Evolutionary conservation across 805 yeast genomes (phyloP).

Genomic region (Suhomyces pyralidae): DNA sequence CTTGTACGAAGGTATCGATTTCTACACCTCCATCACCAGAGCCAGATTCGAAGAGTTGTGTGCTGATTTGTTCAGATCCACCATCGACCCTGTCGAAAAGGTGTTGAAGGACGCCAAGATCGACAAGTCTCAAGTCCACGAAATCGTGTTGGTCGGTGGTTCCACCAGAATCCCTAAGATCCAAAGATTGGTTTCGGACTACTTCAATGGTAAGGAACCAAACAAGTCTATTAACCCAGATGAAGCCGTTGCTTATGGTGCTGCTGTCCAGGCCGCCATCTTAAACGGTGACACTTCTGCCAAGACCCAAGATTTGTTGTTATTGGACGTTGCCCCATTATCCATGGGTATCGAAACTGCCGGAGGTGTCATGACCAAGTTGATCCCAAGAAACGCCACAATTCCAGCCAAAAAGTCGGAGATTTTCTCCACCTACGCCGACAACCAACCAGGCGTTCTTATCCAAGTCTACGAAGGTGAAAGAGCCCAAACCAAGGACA

Average conservation of each 20-base stretch:
- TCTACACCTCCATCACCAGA: slow-evolving; percentile 91
- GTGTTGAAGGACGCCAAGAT: slow-evolving; percentile 92
- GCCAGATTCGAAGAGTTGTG: slow-evolving; percentile 98
- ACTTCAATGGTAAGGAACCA: slow-evolving; percentile 91
- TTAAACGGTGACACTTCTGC: slow-evolving; percentile 76
- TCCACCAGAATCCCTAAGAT: slow-evolving; percentile 99
- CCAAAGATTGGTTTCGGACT: slow-evolving; percentile 86
- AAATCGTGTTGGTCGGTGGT: slow-evolving; percentile 97
- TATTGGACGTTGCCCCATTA: slow-evolving; percentile 90
- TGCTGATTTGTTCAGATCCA: slow-evolving; percentile 88
- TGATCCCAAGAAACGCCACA: slow-evolving; percentile 91
- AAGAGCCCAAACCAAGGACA: slow-evolving; percentile 91
- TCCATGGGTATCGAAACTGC: slow-evolving; percentile 96
- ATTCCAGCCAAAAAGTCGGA: slow-evolving; percentile 95
- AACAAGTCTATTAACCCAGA: slow-evolving; percentile 98
- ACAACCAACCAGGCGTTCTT: slow-evolving; percentile 92
- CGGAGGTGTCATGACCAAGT: slow-evolving; percentile 96
- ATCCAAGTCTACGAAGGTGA: slow-evolving; percentile 96
- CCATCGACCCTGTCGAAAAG: slow-evolving; percentile 93
- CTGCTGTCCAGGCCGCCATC: slow-evolving; percentile 99
- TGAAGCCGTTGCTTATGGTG: slow-evolving; percentile 99
- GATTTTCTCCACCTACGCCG: slow-evolving; percentile 93
- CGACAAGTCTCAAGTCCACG: slow-evolving; percentile 83
- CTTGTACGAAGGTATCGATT: slow-evolving; percentile 90
- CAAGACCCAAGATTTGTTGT: slow-evolving; percentile 50